Base-by-base conservation (phyloP, 2,329 filamentous ascomycete genomes). In the Calonectria pseudoreteaudii region DNA sequence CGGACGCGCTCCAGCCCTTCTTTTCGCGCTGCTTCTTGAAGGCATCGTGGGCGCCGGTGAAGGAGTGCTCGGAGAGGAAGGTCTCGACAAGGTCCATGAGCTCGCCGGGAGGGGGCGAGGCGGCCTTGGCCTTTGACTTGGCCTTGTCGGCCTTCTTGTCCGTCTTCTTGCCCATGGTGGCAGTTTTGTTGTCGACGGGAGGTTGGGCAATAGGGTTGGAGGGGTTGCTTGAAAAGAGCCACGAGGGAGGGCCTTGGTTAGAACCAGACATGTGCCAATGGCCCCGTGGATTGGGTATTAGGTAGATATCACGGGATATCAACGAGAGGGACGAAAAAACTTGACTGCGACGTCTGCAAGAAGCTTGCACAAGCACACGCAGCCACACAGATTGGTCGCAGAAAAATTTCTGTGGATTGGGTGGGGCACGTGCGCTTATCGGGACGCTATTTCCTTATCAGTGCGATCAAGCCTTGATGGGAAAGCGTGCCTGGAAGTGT, bases 41-140 rank as follows among this genome's bases (percentile, higher is more conserved):
- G 7, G 91, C 89, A 73, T 88, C 86, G 80, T 90, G 90, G 58
- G 93, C 90, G 72, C 88, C 87, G 62, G 87, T 83, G 79, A 94
- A 93, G n/a, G 91, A 90, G 82, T 93, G 89, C 58, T 93, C 89
- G 52, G 88, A 88, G 65, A 95, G 87, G 83, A 95, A 95, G 28
- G 86, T 84, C 75, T 91, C 91, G 79, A 95, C 89, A 20, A 94
- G 86, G 74, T 92, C 90, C 81, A 95, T 86, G 44, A 95, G 86
- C 83, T 93, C 89, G 34, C 89, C 84, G 6, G 93, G 89, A 31
- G 91, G 41, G 3, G 88, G 60, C 36, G 77, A 70, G 52, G 80
- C 31, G 58, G 74, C 60, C 67, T 77, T 75, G 69, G 75, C 67
- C 74, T 79, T 80, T 36, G 72, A 41, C 74, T 79, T 80, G 38